Evolutionary conservation across 2,329 filamentous ascomycete genomes (phyloP).

Genomic region (Pseudogymnoascus sp.): DNA sequence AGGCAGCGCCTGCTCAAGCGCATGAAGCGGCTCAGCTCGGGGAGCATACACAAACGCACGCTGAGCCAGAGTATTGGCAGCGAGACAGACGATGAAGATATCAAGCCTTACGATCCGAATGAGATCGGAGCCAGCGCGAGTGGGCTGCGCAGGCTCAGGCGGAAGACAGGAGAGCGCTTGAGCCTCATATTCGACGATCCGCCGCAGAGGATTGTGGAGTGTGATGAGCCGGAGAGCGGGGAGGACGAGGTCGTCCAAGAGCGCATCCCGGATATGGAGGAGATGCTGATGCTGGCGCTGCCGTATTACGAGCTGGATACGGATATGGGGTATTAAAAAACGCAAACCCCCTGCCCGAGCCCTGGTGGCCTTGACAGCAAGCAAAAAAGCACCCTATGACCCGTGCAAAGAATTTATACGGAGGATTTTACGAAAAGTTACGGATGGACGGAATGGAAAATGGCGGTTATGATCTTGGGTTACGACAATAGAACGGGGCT

Average conservation of each 20-base stretch:
- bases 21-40: conserved; percentile 25
- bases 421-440: not conserved
- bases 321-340: not conserved
- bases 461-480: not conserved
- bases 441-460: not conserved
- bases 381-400: not conserved
- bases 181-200: conserved; percentile 30
- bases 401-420: not conserved
- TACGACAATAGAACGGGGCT: conserved; percentile 5
- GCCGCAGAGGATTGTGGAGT: conserved; percentile 27
- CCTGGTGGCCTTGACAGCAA: not conserved
- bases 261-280: not conserved
- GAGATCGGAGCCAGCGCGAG: conserved; percentile 24
- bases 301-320: conserved; percentile 1
- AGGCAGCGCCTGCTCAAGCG: conserved; percentile 21
- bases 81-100: conserved; percentile 30
- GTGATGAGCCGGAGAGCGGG: conserved; percentile 28
- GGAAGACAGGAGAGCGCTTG: conserved; percentile 26
- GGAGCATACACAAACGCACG: conserved; percentile 27
- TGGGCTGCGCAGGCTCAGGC: conserved; percentile 25
- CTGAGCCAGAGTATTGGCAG: conserved; percentile 28
- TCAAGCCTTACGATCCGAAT: conserved; percentile 25
- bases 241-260: conserved; percentile 19
- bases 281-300: conserved; percentile 4
- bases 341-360: not conserved